Base-by-base conservation (phyloP, 2,329 filamentous ascomycete species). In the Rhynchosporium agropyri region DNA sequence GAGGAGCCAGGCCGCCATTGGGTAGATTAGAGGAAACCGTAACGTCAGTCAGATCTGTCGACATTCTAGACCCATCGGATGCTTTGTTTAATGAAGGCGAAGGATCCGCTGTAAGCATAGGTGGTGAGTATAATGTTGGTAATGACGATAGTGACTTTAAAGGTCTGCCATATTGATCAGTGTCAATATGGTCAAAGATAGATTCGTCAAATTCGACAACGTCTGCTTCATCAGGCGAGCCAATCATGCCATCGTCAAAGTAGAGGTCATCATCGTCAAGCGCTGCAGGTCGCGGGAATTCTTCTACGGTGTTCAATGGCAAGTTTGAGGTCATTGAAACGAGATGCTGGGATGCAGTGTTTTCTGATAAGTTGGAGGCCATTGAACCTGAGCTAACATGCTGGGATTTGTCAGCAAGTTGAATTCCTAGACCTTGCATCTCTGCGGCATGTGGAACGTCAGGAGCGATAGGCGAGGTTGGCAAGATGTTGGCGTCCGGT, bases 131-230 rank as follows among this genome's bases (percentile, higher is more conserved):
- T 12, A 72, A 61, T 29, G 71, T 72, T 42, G 72, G 69, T 40
- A 72, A 55, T 26, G 69, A 67, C 48, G 71, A 67, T 9, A 73
- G 62, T 48, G 67, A 50, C 80, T 7, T 85, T 84, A 62, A 83
- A 83, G 60, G 85, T 28, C 86, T 79, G 15, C 86, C 85, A 70
- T 83, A 88, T 65, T 81, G 74, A 73, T 89, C 82, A 13, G 86
- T 86, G 70, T 88, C 85, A 58, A 89, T 80, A 38, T 86, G 80
- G 67, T 92, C 89, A 71, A 92, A 91, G 13, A 91, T 81, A 5
- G 86, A 88, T 73, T 92, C 89, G 65, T 92, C 88, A 72, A 92
- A 91, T 1, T 82, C 79, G 0, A 79, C 77, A 33, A 88, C 83
- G 4, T 74, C 71, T 8, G 70, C 72, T 26, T 72, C 68, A 20